Conservation (phyloP, 1,139 yeast genomes). For the Kodamaea suecica region DNA sequence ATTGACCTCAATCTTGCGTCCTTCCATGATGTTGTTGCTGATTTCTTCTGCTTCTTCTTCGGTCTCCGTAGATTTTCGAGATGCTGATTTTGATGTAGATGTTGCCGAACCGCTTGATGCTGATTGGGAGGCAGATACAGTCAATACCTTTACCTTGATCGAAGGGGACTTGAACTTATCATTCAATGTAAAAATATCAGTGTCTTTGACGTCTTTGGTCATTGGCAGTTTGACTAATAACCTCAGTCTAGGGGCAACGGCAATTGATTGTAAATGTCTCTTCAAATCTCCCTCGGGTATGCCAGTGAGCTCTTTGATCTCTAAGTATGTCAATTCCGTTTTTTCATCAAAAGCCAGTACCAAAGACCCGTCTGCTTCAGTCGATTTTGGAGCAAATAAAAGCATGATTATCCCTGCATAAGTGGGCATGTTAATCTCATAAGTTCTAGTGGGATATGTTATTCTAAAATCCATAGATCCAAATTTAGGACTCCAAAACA, state of each 20-base stretch:
- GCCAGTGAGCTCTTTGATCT: conserved; percentile 63
- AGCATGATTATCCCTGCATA: conserved; percentile 76
- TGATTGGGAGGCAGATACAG: conserved; percentile 46
- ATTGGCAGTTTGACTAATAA: conserved; percentile 69
- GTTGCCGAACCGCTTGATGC: conserved; percentile 12
- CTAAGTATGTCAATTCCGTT: conserved; percentile 44
- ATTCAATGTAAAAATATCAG: conserved; percentile 69
- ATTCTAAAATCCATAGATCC: conserved; percentile 79
- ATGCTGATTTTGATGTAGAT: conserved; percentile 4
- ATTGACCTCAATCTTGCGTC: conserved; percentile 62
- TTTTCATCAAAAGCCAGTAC: conserved; percentile 44
- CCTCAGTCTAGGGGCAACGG: conserved; percentile 80
- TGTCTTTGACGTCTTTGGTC: conserved; percentile 63
- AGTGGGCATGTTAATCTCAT: conserved; percentile 79
- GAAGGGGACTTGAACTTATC: conserved; percentile 68
- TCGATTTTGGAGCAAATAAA: conserved; percentile 59
- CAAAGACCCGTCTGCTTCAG: conserved; percentile 37
- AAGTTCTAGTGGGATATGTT: conserved; percentile 62
- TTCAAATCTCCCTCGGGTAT: conserved; percentile 72
- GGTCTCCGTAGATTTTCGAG: conserved; percentile 36
- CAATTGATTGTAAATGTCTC: conserved; percentile 78
- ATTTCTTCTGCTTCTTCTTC: conserved; percentile 40
- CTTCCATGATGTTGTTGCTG: conserved; percentile 33
- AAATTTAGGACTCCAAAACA: conserved; percentile 81
- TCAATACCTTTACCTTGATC: conserved; percentile 71